Percentiles rank a stretch among this genome's conserved stretches.
These are phyloP conservation scores for Botryobasidium botryosum DNA, from an alignment of 768 basidiomycete genomes.

Conservation along the genomic window DNA sequence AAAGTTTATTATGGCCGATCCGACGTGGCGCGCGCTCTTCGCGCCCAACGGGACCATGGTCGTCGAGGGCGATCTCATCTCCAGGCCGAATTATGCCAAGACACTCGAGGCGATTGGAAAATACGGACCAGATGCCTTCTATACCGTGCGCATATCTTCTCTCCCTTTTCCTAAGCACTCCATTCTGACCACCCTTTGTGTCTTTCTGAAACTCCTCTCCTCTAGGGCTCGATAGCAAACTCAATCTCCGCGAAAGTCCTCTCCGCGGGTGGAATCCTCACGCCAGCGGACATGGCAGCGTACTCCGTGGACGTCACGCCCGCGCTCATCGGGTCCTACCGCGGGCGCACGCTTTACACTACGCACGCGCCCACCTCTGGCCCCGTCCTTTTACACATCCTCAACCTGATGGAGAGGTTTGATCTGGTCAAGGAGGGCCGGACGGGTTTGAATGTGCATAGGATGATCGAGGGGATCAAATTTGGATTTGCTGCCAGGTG, in stretches of 20 bases:
- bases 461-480: conserved; percentile 72
- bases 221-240: conserved; percentile 22
- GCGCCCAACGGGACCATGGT: conserved; percentile 58
- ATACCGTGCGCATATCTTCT: no score
- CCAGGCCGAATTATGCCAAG: conserved; percentile 53
- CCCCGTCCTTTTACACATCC: conserved; percentile 74
- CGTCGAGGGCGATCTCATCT: conserved; percentile 56
- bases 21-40: conserved; percentile 73
- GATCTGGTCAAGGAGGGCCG: conserved; percentile 29
- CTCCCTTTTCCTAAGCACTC: no score
- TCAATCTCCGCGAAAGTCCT: conserved; percentile 19
- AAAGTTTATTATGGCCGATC: conserved; percentile 44
- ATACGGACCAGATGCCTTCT: conserved; percentile 69
- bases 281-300: conserved; percentile 19
- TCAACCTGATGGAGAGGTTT: conserved; percentile 81
- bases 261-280: conserved; percentile 22
- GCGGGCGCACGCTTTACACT: conserved; percentile 65
- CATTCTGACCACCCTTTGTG: no score
- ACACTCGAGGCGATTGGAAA: conserved; percentile 60
- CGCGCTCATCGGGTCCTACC: conserved; percentile 66
- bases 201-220: no score
- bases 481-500: conserved; percentile 56
- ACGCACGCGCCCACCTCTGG: conserved; percentile 60
- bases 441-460: conserved; percentile 54
- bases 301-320: conserved; percentile 19